Evolutionary conservation across 2,329 filamentous ascomycete species (phyloP).

Genomic region (Fusarium guadeloupense): DNA sequence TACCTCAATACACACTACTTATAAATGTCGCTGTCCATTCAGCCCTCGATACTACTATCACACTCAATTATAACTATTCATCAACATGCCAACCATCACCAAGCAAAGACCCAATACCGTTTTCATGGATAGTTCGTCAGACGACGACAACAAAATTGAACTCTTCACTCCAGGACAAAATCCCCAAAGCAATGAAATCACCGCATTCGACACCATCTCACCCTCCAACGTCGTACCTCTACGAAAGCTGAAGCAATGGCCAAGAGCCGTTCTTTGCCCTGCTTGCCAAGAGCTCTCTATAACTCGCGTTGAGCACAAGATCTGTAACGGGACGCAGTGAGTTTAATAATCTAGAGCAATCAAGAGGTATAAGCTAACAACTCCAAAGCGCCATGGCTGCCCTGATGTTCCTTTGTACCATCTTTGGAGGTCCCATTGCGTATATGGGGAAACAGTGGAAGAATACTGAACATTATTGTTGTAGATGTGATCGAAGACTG

Average conservation of each 20-base stretch:
- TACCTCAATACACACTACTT: neutral
- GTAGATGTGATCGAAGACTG: slow-evolving; percentile 36
- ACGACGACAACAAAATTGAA: slow-evolving; percentile 22
- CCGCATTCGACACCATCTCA: slow-evolving; percentile 32
- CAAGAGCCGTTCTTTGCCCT: slow-evolving; percentile 31
- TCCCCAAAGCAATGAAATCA: slow-evolving; percentile 1
- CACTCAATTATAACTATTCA: neutral
- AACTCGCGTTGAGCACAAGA: slow-evolving; percentile 34
- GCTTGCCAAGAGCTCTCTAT: slow-evolving; percentile 36
- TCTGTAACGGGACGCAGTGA: slow-evolving; percentile 38
- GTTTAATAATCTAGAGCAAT: neutral
- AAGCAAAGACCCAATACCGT: neutral
- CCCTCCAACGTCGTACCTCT: slow-evolving; percentile 30
- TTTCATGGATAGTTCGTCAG: neutral
- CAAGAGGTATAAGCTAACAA: neutral
- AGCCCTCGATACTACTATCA: neutral
- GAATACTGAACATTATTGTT: slow-evolving; percentile 40
- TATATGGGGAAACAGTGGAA: slow-evolving; percentile 35
- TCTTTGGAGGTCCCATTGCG: slow-evolving; percentile 27
- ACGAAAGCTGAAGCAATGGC: slow-evolving; percentile 35
- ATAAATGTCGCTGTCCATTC: neutral
- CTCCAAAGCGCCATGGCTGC: slow-evolving; percentile 29
- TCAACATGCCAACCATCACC: slow-evolving; percentile 1
- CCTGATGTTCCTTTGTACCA: slow-evolving; percentile 30
- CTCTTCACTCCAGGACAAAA: neutral